Conservation (phyloP, 1,284 basidiomycete species). For the Malassezia restricta region DNA sequence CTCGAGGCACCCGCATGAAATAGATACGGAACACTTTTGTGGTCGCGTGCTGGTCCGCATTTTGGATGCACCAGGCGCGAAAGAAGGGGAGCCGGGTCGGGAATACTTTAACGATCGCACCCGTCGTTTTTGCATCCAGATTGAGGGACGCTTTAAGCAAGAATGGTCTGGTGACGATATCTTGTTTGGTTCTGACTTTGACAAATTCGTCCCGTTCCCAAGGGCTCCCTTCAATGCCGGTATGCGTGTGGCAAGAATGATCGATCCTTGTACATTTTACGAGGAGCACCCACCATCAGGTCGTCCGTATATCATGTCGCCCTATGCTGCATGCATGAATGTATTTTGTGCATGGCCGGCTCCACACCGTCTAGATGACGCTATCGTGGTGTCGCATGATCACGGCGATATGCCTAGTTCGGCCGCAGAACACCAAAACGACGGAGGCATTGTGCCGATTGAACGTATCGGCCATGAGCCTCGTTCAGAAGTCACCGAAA, state of each 20-base stretch:
- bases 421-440: slow-evolving; percentile 23
- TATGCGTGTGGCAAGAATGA: slow-evolving; percentile 47
- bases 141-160: slow-evolving; percentile 48
- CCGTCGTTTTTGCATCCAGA: slow-evolving; percentile 48
- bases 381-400: slow-evolving; percentile 44
- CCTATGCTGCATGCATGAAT: slow-evolving; percentile 48
- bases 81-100: slow-evolving; percentile 29
- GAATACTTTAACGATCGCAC: slow-evolving; percentile 44
- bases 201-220: slow-evolving; percentile 41
- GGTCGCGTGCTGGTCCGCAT: slow-evolving; percentile 48
- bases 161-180: slow-evolving; percentile 32
- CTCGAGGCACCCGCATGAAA: slow-evolving; percentile 43
- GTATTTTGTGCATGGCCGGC: slow-evolving; percentile 47
- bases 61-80: slow-evolving; percentile 44
- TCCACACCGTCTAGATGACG: slow-evolving; percentile 40
- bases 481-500: slow-evolving; percentile 19
- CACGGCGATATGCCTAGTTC: slow-evolving; percentile 20
- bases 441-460: slow-evolving; percentile 45
- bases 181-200: slow-evolving; percentile 41
- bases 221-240: slow-evolving; percentile 47
- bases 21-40: slow-evolving; percentile 47
- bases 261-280: slow-evolving; percentile 45
- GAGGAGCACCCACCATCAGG: slow-evolving; percentile 44
- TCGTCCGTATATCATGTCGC: slow-evolving; percentile 48
- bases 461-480: slow-evolving; percentile 29